Conservation (phyloP, 2,329 filamentous ascomycete species). For the Sclerotinia subarctica region DNA sequence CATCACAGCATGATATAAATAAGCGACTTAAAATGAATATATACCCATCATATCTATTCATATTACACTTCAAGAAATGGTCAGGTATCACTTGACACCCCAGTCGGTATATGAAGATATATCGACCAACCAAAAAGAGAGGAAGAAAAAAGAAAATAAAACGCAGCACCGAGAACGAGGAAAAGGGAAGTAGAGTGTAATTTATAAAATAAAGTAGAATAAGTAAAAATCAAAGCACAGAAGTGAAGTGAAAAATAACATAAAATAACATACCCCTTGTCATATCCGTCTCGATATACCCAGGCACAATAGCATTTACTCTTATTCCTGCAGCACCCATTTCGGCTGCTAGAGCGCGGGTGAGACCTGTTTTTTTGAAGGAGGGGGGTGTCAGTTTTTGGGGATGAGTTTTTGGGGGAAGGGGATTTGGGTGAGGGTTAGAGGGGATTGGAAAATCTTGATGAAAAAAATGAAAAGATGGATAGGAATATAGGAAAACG, state of each 20-base stretch:
- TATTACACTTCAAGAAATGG: too few relatives aligned
- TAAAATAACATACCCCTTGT: conserved; percentile 54
- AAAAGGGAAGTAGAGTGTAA: neutral
- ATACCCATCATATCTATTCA: too few relatives aligned
- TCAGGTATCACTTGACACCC: too few relatives aligned
- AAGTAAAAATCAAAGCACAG: neutral
- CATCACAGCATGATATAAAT: neutral
- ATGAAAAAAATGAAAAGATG: too few relatives aligned
- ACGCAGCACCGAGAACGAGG: neutral
- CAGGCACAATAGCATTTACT: conserved; percentile 77
- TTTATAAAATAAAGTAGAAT: neutral
- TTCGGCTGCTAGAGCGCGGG: conserved; percentile 63
- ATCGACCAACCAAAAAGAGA: neutral
- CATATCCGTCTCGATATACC: conserved; percentile 82
- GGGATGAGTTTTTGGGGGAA: too few relatives aligned
- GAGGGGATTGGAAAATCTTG: too few relatives aligned
- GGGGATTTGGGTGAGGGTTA: too few relatives aligned
- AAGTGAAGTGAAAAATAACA: neutral
- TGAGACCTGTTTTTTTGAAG: conserved; percentile 53
- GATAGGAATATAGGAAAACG: too few relatives aligned
- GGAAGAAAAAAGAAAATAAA: too few relatives aligned
- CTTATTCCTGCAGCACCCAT: conserved; percentile 60
- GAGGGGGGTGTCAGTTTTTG: too few relatives aligned
- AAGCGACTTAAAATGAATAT: neutral
- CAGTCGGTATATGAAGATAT: too few relatives aligned